Conservation (phyloP, 2,329 filamentous ascomycete species). For the Aspergillus hiratsukae region DNA sequence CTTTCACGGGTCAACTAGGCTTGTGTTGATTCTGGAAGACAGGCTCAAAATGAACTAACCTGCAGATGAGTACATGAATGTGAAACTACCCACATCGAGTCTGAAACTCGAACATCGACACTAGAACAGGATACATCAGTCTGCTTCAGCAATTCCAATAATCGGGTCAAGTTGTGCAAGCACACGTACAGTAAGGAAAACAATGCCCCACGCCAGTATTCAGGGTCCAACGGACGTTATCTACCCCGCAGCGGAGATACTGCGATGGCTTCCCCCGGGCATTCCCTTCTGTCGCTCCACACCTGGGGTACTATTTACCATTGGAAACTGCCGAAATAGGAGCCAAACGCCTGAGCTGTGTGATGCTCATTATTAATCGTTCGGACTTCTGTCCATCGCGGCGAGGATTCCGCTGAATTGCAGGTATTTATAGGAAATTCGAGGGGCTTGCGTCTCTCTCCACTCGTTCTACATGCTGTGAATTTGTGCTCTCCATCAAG, state of each 20-base stretch:
- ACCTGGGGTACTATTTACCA: background rate
- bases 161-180: background rate
- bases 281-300: background rate
- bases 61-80: background rate
- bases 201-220: background rate
- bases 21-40: background rate
- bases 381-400: background rate
- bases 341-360: background rate
- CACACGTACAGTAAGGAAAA: background rate
- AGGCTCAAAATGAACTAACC: background rate
- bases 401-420: background rate
- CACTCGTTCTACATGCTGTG: background rate
- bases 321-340: background rate
- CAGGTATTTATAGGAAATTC: background rate
- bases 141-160: background rate
- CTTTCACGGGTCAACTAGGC: background rate
- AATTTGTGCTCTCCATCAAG: background rate
- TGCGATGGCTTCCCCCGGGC: slow-evolving; percentile 1
- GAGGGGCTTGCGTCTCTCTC: background rate
- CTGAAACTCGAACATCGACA: background rate
- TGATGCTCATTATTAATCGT: background rate
- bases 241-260: slow-evolving; percentile 13
- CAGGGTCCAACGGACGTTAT: slow-evolving; percentile 1
- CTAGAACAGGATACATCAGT: background rate
- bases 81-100: background rate